Conservation (phyloP, 345 rosid species). For the Lepidium aucheri region DNA sequence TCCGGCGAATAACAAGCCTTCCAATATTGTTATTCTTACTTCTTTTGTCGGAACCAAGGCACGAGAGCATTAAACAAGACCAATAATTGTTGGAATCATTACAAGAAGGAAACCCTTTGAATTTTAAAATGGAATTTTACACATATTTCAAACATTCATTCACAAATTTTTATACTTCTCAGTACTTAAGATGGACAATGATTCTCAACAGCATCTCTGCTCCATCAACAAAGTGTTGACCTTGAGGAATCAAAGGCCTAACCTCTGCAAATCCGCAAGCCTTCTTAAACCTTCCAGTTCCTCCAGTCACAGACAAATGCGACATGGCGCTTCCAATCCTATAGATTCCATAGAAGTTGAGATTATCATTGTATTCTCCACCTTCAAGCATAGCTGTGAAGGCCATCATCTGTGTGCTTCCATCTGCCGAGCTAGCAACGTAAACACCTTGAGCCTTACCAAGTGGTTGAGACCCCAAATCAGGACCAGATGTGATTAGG, state of each 20-base stretch:
- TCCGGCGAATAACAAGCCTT: not conserved
- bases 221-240: slow-evolving; percentile 62
- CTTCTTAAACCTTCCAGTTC: slow-evolving; percentile 68
- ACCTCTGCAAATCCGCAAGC: slow-evolving; percentile 58
- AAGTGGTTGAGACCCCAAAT: slow-evolving; percentile 57
- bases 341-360: slow-evolving; percentile 73
- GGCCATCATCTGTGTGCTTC: slow-evolving; percentile 85
- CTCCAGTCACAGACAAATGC: slow-evolving; percentile 67
- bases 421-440: slow-evolving; percentile 76
- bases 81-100: not conserved
- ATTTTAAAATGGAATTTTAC: not conserved
- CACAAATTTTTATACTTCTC: not conserved
- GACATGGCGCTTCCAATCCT: slow-evolving; percentile 53
- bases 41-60: not conserved
- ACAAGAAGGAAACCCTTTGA: not conserved
- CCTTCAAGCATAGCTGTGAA: slow-evolving; percentile 86
- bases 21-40: not conserved
- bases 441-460: slow-evolving; percentile 90
- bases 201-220: slow-evolving; percentile 66
- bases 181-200: slow-evolving; percentile 53
- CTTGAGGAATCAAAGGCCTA: slow-evolving; percentile 60
- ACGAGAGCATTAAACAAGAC: not conserved
- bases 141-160: slow-evolving; percentile 8
- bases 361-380: slow-evolving; percentile 77
- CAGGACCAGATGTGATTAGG: slow-evolving; percentile 65